Percentiles rank a stretch among this genome's conserved stretches.
These are phyloP conservation scores for Discostella stelligera DNA, from an alignment of 352 stramenopile genomes.

Conservation along the genomic window DNA sequence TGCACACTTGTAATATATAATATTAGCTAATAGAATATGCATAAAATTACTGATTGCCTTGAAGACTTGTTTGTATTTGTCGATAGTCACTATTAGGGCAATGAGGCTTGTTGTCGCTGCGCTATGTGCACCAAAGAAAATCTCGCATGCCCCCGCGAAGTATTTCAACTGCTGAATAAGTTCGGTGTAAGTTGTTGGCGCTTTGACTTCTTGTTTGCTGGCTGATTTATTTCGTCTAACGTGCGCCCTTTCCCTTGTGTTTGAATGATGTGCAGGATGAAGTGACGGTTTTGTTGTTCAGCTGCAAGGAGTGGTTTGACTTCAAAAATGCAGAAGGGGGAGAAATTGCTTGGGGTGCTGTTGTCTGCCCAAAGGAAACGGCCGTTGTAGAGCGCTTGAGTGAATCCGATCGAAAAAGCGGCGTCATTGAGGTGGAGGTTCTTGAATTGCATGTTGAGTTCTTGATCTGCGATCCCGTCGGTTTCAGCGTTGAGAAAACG, in stretches of 20 bases:
- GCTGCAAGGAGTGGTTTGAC: not conserved
- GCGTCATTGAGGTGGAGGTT: not conserved
- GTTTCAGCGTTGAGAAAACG: not conserved
- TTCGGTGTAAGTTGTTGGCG: conserved; percentile 3
- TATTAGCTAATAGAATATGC: too few species aligned
- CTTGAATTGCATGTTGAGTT: conserved; percentile 89
- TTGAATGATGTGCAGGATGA: not conserved
- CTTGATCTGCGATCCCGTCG: conserved; percentile 83
- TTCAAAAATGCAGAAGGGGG: not conserved
- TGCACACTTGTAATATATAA: too few species aligned
- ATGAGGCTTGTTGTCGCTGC: too few species aligned
- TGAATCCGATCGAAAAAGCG: not conserved
- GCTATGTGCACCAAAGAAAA: too few species aligned
- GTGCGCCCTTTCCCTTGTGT: conserved; percentile 14
- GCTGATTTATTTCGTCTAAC: conserved; percentile 1
- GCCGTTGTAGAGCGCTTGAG: not conserved
- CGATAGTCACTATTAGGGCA: too few species aligned
- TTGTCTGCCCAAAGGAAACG: not conserved
- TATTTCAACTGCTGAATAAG: too few species aligned
- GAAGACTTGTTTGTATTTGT: too few species aligned
- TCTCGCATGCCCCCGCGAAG: too few species aligned
- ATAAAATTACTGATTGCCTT: too few species aligned
- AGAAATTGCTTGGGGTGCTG: conserved; percentile 10
- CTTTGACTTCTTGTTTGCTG: not conserved
- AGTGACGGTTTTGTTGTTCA: not conserved